Base-by-base conservation (phyloP, 495 filamentous ascomycete species). In the Chlorociboria aeruginascens region DNA sequence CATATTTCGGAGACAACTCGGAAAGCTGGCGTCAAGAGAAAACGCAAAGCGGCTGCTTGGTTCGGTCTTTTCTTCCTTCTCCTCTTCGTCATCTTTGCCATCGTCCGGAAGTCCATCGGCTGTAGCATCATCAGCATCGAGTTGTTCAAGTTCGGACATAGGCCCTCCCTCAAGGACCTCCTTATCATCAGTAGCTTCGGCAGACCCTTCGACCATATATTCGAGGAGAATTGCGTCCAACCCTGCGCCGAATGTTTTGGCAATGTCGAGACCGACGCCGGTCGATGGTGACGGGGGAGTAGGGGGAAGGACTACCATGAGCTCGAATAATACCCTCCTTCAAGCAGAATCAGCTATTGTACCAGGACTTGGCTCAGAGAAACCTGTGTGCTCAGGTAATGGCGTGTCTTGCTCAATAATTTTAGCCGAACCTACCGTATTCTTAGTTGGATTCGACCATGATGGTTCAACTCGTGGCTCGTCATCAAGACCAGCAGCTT, bases 361-460 rank as follows among this genome's bases (percentile, higher is more conserved):
- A 4, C 20, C 20, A 4, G 20, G 20, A 46, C 11, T 25, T 34
- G 53, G 74, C 42, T 46, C 69, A 1, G 78, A 82, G 46, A 86
- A 85, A 58, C 80, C 82, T 0, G 75, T 90, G 6, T 81, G 82
- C 7, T 78, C 81, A 25, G 84, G 82, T 37, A 84, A 79, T 62
- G 85, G 85, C 9, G 67, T 90, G 8, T 65, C 76, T 1, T 81
- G 85, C 43, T 83, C 77, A 1, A 83, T 90, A 29, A 68, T 81
- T 12, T 67, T 98, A 17, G 89, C 89, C 8, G 93, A 97, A 59
- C 90, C 93, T 1, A 82, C 86, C 9, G 70, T 98, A 2, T 98
- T 85, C 61, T 71, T 97, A 30, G 85, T 87, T 40, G 90, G 92
- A 0, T 93, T 95, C 58, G 90, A 96, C 56, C 86, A 90, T 40